Percentiles rank a stretch among this genome's conserved stretches.
These are phyloP conservation scores for Boletus pseudopeckii DNA, from an alignment of 768 basidiomycete species.

Conservation along the genomic window DNA sequence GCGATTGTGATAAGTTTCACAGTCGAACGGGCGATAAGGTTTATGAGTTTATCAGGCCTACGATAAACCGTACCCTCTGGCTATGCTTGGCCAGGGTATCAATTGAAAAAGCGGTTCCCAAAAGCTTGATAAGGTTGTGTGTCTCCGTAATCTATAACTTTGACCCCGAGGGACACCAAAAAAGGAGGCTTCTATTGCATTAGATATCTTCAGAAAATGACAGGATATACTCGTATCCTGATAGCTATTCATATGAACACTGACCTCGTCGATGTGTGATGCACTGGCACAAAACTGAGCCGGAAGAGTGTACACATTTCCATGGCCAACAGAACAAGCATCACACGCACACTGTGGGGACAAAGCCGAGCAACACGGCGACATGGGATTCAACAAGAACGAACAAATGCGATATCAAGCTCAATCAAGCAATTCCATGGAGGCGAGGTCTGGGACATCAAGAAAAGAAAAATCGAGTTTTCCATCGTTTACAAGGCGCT, in stretches of 20 bases:
- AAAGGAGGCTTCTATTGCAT: not conserved
- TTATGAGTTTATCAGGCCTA: not conserved
- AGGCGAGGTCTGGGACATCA: slow-evolving; percentile 12
- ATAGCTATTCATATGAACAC: not conserved
- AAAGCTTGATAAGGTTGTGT: too few relatives aligned
- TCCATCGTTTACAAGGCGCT: slow-evolving; percentile 18
- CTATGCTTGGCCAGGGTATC: not conserved
- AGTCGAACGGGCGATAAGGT: not conserved
- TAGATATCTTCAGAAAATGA: not conserved
- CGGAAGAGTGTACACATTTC: not conserved
- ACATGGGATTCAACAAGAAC: slow-evolving; percentile 1
- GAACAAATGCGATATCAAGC: not conserved
- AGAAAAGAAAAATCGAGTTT: slow-evolving; percentile 29
- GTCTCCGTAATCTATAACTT: too few relatives aligned
- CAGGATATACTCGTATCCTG: not conserved
- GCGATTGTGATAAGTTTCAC: not conserved
- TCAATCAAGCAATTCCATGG: slow-evolving; percentile 14
- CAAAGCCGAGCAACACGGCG: not conserved
- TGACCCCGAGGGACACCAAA: too few relatives aligned
- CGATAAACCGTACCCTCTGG: not conserved
- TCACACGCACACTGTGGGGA: not conserved
- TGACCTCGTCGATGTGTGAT: not conserved
- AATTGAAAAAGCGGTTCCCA: not conserved
- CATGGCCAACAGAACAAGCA: not conserved
- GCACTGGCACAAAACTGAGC: not conserved